Conservation (phyloP, 257 asterid species). For the Rhazya stricta region DNA sequence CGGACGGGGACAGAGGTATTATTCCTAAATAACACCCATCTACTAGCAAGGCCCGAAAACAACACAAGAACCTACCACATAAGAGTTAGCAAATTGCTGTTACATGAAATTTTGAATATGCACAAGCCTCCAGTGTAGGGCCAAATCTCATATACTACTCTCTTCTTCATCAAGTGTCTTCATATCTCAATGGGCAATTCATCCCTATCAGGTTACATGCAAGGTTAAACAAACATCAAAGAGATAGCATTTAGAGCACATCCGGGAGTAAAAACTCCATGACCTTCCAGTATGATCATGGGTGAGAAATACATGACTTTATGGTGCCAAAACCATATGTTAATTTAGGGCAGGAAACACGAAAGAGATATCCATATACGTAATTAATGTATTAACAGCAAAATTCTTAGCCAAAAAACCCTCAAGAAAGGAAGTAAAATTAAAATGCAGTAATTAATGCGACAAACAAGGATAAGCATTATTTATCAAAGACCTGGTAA, state of each 20-base stretch:
- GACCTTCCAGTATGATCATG: not conserved
- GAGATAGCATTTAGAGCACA: not conserved
- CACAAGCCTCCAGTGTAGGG: not conserved
- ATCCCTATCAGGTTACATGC: not conserved
- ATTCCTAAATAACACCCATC: not conserved
- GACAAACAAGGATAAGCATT: not conserved
- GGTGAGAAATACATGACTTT: not conserved
- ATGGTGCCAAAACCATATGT: not conserved
- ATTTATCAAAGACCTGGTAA: not conserved
- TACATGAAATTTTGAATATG: not conserved
- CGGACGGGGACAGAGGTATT: not conserved
- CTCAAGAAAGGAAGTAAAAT: not conserved
- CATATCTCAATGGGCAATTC: not conserved
- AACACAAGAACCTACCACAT: not conserved
- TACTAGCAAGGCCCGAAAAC: not conserved
- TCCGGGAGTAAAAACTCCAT: not conserved
- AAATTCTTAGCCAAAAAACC: not conserved
- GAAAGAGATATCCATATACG: not conserved
- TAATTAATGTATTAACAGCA: not conserved
- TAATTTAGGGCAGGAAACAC: not conserved
- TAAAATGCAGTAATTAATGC: not conserved
- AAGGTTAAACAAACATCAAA: not conserved
- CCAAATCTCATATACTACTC: not conserved
- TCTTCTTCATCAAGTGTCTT: not conserved
- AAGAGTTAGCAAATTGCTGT: not conserved